Base-by-base conservation (phyloP, 805 yeast species). In the Saturnispora mendoncae region DNA sequence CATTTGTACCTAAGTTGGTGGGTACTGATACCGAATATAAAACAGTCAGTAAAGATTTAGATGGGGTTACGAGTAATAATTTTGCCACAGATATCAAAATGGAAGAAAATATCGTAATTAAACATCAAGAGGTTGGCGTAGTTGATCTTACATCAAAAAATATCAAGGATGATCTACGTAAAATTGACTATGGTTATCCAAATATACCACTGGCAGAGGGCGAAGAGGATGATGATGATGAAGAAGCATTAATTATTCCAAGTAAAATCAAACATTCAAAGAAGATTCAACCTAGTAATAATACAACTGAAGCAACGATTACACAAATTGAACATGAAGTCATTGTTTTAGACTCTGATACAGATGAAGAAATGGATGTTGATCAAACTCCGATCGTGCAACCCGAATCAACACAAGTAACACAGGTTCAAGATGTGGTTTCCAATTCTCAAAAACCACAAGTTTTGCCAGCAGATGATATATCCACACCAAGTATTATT, bases 1-100 rank as follows among this genome's bases (percentile, higher is more conserved):
- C 71, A 0, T 90, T 97, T 95, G 60, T 55, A 2, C 68, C 65
- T 1, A 51, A 53, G 19, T 31, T 36, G 15, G 17, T 36, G 12
- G 38, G 45, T 12, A 38, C 38, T 14, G 38, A 39, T 13, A 32
- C 42, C 9, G 37, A 32, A n/a, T 39, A 39, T 31, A 39, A 32
- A 28, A 39, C 28, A 15, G 42, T 39, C 14, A 32, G 37, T 39
- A 39, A 23, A 21, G 37, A 33, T 14, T 21, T 33, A 13, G 18
- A 33, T 13, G 27, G 20, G 7, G 26, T 36, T 6, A 21, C 18
- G 10, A 24, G 17, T 17, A 13, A 19, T 12, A 24, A 24, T 9
- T 13, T 17, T 27, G 34, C 36, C 15, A 27, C 21, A 10, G 20
- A 31, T 33, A 32, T 46, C 12, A 47, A 47, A 31, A 9, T 26